These are phyloP conservation scores for Brachypodium distachyon DNA, from an alignment of 202 grass and related monocot species.

Conservation along the genomic window DNA sequence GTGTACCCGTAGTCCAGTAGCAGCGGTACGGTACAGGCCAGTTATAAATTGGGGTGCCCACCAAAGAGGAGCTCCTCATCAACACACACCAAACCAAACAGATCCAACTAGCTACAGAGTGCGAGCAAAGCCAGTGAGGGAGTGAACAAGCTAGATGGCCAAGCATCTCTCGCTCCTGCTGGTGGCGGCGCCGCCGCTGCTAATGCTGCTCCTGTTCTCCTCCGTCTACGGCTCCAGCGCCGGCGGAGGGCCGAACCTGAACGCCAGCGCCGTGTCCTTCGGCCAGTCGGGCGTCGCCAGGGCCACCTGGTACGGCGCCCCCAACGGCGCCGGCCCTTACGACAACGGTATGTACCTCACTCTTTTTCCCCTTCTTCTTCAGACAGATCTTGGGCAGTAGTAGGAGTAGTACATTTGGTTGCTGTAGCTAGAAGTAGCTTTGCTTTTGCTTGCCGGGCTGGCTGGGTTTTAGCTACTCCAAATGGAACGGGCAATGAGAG, in stretches of 20 bases:
- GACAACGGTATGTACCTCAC: constrained; percentile 19
- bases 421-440: not conserved
- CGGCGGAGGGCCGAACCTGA: not conserved
- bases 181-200: not conserved
- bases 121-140: not conserved
- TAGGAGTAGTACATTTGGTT: too few species aligned
- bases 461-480: too few species aligned
- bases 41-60: constrained; percentile 7
- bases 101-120: not conserved
- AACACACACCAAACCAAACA: not conserved
- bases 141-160: not conserved
- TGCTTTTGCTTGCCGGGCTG: not conserved
- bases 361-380: too few species aligned
- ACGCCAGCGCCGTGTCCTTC: not conserved
- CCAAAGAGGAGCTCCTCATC: not conserved
- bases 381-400: not conserved
- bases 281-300: constrained; percentile 17
- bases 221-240: not conserved
- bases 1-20: not conserved
- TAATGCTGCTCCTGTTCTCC: not conserved
- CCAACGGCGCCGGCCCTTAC: constrained; percentile 40
- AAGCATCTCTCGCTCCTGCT: not conserved
- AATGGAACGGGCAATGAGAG: too few species aligned
- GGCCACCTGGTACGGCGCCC: constrained; percentile 48
- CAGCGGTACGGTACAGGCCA: not conserved